A percentile compares a stretch with the other conserved stretches of the same genome.
Evolutionary conservation across 2,329 filamentous ascomycete genomes (phyloP).

Genomic region (Trichophyton mentagrophytes): DNA sequence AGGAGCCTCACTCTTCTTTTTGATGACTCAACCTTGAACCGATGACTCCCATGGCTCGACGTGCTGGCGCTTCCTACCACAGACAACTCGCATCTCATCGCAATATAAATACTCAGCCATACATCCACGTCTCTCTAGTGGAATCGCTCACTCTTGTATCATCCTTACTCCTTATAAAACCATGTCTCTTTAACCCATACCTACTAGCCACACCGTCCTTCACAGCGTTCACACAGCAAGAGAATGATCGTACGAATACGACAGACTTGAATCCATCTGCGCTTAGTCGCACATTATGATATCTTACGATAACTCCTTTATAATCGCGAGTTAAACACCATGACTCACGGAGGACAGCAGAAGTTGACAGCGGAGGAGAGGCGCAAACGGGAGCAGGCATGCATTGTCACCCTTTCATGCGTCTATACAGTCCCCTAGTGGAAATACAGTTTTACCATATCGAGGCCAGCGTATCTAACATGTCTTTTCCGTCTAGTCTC

Average conservation of each 20-base stretch:
- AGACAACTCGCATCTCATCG: not conserved
- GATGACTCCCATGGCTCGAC: not conserved
- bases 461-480: slow-evolving; percentile 1
- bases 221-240: not conserved
- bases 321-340: slow-evolving; percentile 12
- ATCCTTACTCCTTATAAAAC: not conserved
- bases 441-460: not conserved
- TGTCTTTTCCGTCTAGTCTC: slow-evolving; percentile 41
- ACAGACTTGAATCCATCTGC: slow-evolving; percentile 7
- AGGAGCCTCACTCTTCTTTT: not conserved
- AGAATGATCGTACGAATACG: slow-evolving; percentile 14
- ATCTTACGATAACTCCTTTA: not conserved
- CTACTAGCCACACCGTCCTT: not conserved
- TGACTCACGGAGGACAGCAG: slow-evolving; percentile 37
- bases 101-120: not conserved
- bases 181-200: not conserved
- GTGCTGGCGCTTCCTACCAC: not conserved
- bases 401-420: slow-evolving; percentile 15
- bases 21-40: not conserved
- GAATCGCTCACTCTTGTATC: not conserved
- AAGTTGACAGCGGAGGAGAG: slow-evolving; percentile 59
- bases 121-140: not conserved
- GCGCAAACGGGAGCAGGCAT: slow-evolving; percentile 74
- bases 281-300: slow-evolving; percentile 3
- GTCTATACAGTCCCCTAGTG: not conserved